Percentiles rank a stretch among this genome's conserved stretches.
Conservation (phyloP, 2,329 filamentous ascomycete species). For the Capronia epimyces region DNA sequence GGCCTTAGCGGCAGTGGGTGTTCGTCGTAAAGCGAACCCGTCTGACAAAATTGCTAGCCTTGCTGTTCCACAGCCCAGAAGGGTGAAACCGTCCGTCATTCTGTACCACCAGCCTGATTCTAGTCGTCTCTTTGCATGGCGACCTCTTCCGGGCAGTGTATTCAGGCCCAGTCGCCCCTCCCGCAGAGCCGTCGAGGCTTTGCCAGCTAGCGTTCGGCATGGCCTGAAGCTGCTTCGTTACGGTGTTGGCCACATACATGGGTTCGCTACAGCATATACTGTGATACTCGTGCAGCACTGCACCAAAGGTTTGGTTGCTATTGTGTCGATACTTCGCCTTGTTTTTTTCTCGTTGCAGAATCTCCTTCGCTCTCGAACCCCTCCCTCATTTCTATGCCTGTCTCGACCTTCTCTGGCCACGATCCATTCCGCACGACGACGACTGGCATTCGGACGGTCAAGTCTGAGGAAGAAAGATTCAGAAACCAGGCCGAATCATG, state of each 20-base stretch:
- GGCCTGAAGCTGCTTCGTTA: too few relatives aligned
- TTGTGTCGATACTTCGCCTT: not conserved
- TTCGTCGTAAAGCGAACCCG: too few relatives aligned
- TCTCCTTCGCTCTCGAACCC: not conserved
- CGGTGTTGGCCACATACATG: too few relatives aligned
- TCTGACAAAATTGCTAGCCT: too few relatives aligned
- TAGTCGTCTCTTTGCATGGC: not conserved
- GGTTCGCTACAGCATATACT: not conserved
- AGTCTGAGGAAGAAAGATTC: not conserved
- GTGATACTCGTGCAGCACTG: not conserved
- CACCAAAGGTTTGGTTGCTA: not conserved
- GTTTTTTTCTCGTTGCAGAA: not conserved
- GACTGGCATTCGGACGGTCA: not conserved
- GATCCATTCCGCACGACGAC: too few relatives aligned
- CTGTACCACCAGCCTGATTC: not conserved
- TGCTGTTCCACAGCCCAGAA: not conserved
- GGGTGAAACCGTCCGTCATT: not conserved
- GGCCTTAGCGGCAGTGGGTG: not conserved
- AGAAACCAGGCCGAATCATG: conserved; percentile 1
- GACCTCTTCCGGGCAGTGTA: too few relatives aligned
- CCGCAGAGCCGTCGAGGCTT: too few relatives aligned
- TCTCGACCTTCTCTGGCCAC: too few relatives aligned
- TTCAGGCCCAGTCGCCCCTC: too few relatives aligned
- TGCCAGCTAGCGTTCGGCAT: too few relatives aligned
- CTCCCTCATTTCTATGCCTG: not conserved